These are phyloP conservation scores for Dioszegia crocea DNA, from an alignment of 768 basidiomycete genomes.

Conservation along the genomic window DNA sequence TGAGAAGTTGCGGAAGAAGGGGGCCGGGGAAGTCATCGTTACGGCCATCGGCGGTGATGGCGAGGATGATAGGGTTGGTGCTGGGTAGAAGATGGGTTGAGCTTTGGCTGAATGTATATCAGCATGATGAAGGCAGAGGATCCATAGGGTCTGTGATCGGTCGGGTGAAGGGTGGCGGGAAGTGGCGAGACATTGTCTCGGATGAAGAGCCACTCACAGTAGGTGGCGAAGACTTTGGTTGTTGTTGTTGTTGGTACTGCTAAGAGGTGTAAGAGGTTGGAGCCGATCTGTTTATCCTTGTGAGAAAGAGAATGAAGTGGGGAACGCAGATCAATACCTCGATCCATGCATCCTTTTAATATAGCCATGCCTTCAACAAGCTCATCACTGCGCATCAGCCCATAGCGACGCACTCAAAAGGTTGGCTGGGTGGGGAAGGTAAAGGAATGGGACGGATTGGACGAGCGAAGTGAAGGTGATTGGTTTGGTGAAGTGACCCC, in stretches of 20 bases:
- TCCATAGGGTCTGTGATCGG: too few species aligned
- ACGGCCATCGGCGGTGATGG: conserved; percentile 1
- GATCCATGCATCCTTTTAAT: background rate
- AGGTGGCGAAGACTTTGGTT: too few species aligned
- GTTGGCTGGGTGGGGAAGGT: background rate
- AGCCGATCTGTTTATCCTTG: conserved; percentile 6
- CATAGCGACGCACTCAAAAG: background rate
- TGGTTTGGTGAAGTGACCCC: background rate
- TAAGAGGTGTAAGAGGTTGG: too few species aligned
- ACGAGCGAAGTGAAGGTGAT: conserved; percentile 2
- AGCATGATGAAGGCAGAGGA: background rate
- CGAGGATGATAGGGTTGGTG: background rate
- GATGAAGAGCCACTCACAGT: too few species aligned
- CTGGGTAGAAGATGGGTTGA: background rate
- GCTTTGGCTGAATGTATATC: background rate
- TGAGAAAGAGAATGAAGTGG: background rate
- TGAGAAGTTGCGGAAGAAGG: conserved; percentile 11
- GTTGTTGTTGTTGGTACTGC: too few species aligned
- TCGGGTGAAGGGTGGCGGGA: too few species aligned
- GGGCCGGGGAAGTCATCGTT: conserved; percentile 1
- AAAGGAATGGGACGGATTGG: background rate
- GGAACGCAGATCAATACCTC: background rate
- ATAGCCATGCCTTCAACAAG: background rate
- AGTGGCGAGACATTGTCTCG: too few species aligned
- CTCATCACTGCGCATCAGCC: background rate